Evolutionary conservation across 371 early-diverging fungal species (phyloP), one percentile per base, ranked within the genome.

Genomic region (Umbelopsis sp.): DNA sequence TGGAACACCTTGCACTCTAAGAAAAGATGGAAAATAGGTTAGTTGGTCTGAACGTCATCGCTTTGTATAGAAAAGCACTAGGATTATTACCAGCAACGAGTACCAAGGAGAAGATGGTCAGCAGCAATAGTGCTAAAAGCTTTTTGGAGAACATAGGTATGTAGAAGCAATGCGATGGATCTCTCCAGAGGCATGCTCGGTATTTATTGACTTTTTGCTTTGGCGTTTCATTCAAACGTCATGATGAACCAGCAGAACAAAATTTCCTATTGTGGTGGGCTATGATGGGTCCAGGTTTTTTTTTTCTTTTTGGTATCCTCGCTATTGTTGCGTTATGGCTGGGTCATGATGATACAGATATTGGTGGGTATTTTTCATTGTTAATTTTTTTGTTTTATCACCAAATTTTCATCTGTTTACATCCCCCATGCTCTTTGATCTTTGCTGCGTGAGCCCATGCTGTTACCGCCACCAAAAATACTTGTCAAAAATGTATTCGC

Each of bases 161-260:
- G 52, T 25, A 25, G 25, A 51, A 51, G 24, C 52, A 51, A 51
- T 41, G 41, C 1, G 41, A 41, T 41, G 41, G 22, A 41, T 41
- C 41, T 12, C 12, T 7, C 7, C 7, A 41, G 41, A 41, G 12
- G 48, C 18, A 6, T 48, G 11, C 48, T n/a, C 1, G 18, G 48
- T 48, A 48, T 48, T 48, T 48, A 48, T n/a, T 18, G 48, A 6
- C 20, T 48, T 48, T 16, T 10, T 16, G 1, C 18, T 41, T 41
- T n/a, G 48, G 48, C 48, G 48, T 48, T 48, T 48, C 48, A 48
- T 48, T 48, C 18, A 48, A 48, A 48, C 48, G 48, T 48, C 48
- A 48, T 48, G 48, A 48, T 48, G 48, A 48, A 48, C 48, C 48
- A 16, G 18, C 48, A 16, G 48, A n/a, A 16, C 48, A 10, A 48